Conservation (phyloP, 2,329 filamentous ascomycete genomes). For the Fusarium avenaceum region DNA sequence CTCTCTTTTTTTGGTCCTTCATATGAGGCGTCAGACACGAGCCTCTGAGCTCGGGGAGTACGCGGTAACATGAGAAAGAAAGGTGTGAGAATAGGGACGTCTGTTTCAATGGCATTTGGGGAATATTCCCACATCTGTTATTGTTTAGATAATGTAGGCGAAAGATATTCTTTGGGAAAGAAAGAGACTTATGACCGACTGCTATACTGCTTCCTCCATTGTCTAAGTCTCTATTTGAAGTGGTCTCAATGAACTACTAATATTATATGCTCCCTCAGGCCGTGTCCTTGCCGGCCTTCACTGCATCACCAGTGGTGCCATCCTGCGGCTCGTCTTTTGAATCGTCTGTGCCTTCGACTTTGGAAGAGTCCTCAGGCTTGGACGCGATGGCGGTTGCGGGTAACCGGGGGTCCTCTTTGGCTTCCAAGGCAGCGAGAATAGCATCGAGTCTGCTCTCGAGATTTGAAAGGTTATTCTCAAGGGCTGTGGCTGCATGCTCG, state of each 20-base stretch:
- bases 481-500: slow-evolving; percentile 65
- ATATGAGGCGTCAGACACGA: slow-evolving; percentile 11
- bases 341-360: neutral
- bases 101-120: slow-evolving; percentile 12
- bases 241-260: neutral
- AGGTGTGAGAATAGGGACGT: slow-evolving; percentile 6
- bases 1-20: slow-evolving; percentile 9
- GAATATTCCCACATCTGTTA: slow-evolving; percentile 7
- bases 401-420: slow-evolving; percentile 21
- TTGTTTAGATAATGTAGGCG: slow-evolving; percentile 16
- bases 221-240: slow-evolving; percentile 6
- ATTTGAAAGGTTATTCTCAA: slow-evolving; percentile 66
- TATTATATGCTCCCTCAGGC: slow-evolving; percentile 5
- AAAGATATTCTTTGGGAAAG: slow-evolving; percentile 14
- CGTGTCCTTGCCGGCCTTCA: slow-evolving; percentile 11
- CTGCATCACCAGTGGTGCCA: slow-evolving; percentile 11
- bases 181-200: slow-evolving; percentile 14
- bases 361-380: neutral
- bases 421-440: slow-evolving; percentile 64
- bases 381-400: slow-evolving; percentile 1
- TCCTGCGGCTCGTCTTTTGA: slow-evolving; percentile 11
- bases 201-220: slow-evolving; percentile 1
- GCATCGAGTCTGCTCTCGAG: slow-evolving; percentile 69
- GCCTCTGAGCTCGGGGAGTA: slow-evolving; percentile 33
- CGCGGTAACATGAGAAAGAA: slow-evolving; percentile 19